Evolutionary conservation across 768 basidiomycete genomes (phyloP).

Genomic region (Rhodocollybia butyracea): DNA sequence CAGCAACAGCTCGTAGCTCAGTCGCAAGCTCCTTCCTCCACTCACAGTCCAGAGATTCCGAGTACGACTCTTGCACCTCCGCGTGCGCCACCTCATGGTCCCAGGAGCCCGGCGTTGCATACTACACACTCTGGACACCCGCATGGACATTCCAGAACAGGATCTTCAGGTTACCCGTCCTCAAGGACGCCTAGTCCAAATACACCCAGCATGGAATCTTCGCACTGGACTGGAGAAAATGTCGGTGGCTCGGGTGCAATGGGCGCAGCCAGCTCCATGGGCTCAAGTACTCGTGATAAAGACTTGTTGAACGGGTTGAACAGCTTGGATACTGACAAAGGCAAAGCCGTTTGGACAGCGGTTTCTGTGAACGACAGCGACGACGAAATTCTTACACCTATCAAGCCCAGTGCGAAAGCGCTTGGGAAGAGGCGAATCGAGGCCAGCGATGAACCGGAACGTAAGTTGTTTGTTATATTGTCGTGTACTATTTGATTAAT

Average conservation of each 20-base stretch:
- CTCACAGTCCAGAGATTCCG: slow-evolving; percentile 27
- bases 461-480: slow-evolving; percentile 29
- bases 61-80: slow-evolving; percentile 12
- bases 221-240: background rate
- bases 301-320: background rate
- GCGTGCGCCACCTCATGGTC: slow-evolving; percentile 2
- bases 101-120: slow-evolving; percentile 4
- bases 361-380: slow-evolving; percentile 19
- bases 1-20: slow-evolving; percentile 30
- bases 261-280: no score
- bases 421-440: slow-evolving; percentile 77
- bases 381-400: slow-evolving; percentile 32
- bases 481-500: background rate
- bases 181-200: slow-evolving; percentile 6
- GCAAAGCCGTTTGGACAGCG: background rate
- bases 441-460: slow-evolving; percentile 43
- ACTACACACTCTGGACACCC: background rate
- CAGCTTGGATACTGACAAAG: background rate
- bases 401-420: slow-evolving; percentile 80
- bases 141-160: slow-evolving; percentile 5
- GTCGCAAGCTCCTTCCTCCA: background rate
- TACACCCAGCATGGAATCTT: slow-evolving; percentile 1
- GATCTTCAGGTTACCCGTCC: background rate
- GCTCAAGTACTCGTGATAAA: background rate
- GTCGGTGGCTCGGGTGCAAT: background rate